These are phyloP conservation scores for Lepidium africanum DNA, from an alignment of 345 rosid species.

Conservation along the genomic window DNA sequence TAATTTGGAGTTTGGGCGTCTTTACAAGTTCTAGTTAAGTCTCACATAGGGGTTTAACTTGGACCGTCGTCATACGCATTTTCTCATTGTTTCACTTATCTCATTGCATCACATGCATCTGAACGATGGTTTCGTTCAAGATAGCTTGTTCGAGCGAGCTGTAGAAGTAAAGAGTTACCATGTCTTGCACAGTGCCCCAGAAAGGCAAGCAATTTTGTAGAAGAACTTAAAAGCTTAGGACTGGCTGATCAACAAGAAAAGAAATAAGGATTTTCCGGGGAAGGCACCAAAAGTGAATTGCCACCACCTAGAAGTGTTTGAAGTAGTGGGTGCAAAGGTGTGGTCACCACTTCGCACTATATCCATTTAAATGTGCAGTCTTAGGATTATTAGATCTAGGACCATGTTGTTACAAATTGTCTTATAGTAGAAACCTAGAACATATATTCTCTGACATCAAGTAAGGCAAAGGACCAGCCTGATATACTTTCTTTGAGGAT, in stretches of 20 bases:
- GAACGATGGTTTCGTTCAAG: constrained; percentile 39
- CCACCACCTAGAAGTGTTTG: constrained; percentile 32
- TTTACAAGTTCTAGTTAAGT: constrained; percentile 39
- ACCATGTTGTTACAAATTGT: constrained; percentile 37
- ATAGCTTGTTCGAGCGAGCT: constrained; percentile 35
- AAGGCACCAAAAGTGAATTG: constrained; percentile 38
- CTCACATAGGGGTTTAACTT: constrained; percentile 50
- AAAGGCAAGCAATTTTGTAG: constrained; percentile 33
- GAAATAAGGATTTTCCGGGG: constrained; percentile 45
- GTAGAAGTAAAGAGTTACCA: constrained; percentile 31
- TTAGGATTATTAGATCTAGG: constrained; percentile 59
- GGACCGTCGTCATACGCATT: constrained; percentile 30
- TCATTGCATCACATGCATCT: constrained; percentile 30
- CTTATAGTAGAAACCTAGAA: constrained; percentile 22
- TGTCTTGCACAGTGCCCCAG: constrained; percentile 29
- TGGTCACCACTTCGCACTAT: constrained; percentile 35
- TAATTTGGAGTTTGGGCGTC: constrained; percentile 37
- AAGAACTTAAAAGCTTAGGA: constrained; percentile 42
- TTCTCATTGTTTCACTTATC: constrained; percentile 22
- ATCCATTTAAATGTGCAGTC: constrained; percentile 46
- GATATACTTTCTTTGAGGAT: constrained; percentile 37
- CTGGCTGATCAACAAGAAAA: constrained; percentile 48
- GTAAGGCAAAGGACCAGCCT: constrained; percentile 11
- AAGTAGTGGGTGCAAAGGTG: constrained; percentile 30
- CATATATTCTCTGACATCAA: constrained; percentile 10